A percentile compares a stretch with the other conserved stretches of the same genome.
Evolutionary conservation across 805 yeast species (phyloP).

Genomic region (Kurtzmaniella fragi): DNA sequence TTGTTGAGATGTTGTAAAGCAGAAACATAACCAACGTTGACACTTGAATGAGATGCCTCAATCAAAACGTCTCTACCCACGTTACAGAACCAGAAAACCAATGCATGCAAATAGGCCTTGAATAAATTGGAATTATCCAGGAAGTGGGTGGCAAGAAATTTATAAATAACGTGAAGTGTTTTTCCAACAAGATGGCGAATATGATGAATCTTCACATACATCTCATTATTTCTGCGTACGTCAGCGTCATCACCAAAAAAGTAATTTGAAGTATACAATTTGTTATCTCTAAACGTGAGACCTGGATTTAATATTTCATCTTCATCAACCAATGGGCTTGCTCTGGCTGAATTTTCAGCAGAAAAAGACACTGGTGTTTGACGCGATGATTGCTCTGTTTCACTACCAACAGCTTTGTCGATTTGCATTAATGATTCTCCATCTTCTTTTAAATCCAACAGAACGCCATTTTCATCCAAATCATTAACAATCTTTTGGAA

Average conservation of each 20-base stretch:
- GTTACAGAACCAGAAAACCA: constrained; percentile 76
- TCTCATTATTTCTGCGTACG: constrained; percentile 31
- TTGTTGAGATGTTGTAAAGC: constrained; percentile 61
- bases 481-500: constrained; percentile 29
- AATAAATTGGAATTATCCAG: constrained; percentile 63
- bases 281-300: constrained; percentile 53
- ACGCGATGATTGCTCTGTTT: constrained; percentile 2
- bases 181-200: constrained; percentile 57
- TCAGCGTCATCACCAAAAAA: constrained; percentile 53
- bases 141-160: constrained; percentile 41
- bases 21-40: constrained; percentile 53
- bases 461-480: constrained; percentile 16
- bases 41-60: constrained; percentile 49
- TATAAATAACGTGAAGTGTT: constrained; percentile 54
- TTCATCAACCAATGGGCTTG: constrained; percentile 42
- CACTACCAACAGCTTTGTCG: constrained; percentile 10
- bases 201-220: constrained; percentile 48
- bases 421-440: constrained; percentile 22
- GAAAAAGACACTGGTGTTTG: constrained; percentile 8
- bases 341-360: constrained; percentile 29
- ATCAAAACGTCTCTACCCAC: constrained; percentile 69
- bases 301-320: constrained; percentile 47
- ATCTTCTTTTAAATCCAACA: constrained; percentile 12
- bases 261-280: constrained; percentile 60
- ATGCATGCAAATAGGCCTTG: constrained; percentile 55